A percentile compares a stretch with the other conserved stretches of the same genome.
Conservation (phyloP, 495 filamentous ascomycete species). For the Rhizodiscina lignyota region DNA sequence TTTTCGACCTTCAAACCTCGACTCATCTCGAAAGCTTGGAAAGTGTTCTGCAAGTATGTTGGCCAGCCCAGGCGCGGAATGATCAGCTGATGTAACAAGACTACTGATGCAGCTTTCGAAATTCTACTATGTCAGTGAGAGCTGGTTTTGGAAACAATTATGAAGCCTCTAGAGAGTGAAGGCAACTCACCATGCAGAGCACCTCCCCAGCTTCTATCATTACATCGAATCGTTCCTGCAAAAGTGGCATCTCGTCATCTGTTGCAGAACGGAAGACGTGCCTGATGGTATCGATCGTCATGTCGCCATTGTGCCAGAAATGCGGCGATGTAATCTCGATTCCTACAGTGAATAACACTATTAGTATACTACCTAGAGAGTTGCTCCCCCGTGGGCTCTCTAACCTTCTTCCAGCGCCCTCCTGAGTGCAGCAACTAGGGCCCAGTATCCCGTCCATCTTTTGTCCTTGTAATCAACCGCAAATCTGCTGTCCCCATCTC, state of each 20-base stretch:
- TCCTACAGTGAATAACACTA: conserved; percentile 25
- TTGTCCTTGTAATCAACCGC: conserved; percentile 62
- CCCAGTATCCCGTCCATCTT: conserved; percentile 90
- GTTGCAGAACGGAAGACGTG: conserved; percentile 79
- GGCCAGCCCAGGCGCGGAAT: conserved; percentile 70
- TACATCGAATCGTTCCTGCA: conserved; percentile 61
- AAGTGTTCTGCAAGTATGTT: conserved; percentile 70
- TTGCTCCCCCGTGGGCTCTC: conserved; percentile 11
- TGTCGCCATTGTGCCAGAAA: conserved; percentile 70
- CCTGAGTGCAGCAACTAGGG: conserved; percentile 70
- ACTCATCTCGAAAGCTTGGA: conserved; percentile 70
- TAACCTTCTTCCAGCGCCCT: conserved; percentile 78
- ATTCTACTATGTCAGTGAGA: conserved; percentile 36
- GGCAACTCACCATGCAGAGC: conserved; percentile 54
- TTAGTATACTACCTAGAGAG: not conserved
- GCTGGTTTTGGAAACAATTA: not conserved
- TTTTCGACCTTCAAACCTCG: conserved; percentile 48
- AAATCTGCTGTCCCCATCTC: conserved; percentile 44
- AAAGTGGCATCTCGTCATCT: conserved; percentile 70
- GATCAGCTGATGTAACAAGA: conserved; percentile 55
- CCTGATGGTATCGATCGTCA: conserved; percentile 52
- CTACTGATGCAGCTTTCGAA: conserved; percentile 62
- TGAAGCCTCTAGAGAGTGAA: not conserved
- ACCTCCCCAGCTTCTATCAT: conserved; percentile 74
- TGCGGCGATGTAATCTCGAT: conserved; percentile 80